Evolutionary conservation across 129 eudicot genomes (phyloP).

Genomic region (Escallonia herrerae): DNA sequence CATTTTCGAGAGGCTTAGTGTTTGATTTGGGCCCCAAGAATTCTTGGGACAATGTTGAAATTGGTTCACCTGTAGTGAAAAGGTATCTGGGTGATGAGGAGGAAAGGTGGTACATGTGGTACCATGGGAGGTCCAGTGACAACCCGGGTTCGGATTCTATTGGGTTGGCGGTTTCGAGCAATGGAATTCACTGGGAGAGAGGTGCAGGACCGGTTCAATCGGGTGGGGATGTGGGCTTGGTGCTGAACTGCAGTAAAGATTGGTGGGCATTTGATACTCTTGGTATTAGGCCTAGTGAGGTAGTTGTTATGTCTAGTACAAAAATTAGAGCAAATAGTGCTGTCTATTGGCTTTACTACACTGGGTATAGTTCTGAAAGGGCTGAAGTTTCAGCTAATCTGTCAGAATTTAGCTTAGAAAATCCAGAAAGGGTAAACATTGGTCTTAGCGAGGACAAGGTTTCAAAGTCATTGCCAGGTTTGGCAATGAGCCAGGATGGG

Average conservation of each 20-base stretch:
- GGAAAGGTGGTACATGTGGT: slow-evolving; percentile 98
- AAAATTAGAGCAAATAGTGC: slow-evolving; percentile 60
- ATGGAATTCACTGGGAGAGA: slow-evolving; percentile 89
- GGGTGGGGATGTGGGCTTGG: slow-evolving; percentile 58
- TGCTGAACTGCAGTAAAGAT: slow-evolving; percentile 58
- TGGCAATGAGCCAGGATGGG: slow-evolving; percentile 97
- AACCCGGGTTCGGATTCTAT: slow-evolving; percentile 38
- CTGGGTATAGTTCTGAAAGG: slow-evolving; percentile 55
- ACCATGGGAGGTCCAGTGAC: slow-evolving; percentile 51
- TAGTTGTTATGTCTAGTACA: slow-evolving; percentile 76
- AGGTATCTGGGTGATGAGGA: slow-evolving; percentile 84
- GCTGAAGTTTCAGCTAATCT: slow-evolving; percentile 29
- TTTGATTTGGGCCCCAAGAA: slow-evolving; percentile 54
- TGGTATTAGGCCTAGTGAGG: slow-evolving; percentile 65
- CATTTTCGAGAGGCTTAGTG: slow-evolving; percentile 60
- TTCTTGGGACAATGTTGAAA: slow-evolving; percentile 72
- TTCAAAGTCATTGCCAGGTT: slow-evolving; percentile 67
- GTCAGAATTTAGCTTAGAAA: slow-evolving; percentile 28
- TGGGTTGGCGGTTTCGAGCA: slow-evolving; percentile 86
- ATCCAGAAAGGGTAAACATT: slow-evolving; percentile 23
- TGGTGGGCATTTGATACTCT: slow-evolving; percentile 97
- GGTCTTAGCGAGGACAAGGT: slow-evolving; percentile 28
- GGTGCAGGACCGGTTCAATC: slow-evolving; percentile 51
- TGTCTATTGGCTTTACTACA: slow-evolving; percentile 89
- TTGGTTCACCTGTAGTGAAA: slow-evolving; percentile 88